Percentiles rank a stretch among this genome's conserved stretches.
These are phyloP conservation scores for Pyrenula aspistea DNA, from an alignment of 495 filamentous ascomycete genomes.

Conservation along the genomic window DNA sequence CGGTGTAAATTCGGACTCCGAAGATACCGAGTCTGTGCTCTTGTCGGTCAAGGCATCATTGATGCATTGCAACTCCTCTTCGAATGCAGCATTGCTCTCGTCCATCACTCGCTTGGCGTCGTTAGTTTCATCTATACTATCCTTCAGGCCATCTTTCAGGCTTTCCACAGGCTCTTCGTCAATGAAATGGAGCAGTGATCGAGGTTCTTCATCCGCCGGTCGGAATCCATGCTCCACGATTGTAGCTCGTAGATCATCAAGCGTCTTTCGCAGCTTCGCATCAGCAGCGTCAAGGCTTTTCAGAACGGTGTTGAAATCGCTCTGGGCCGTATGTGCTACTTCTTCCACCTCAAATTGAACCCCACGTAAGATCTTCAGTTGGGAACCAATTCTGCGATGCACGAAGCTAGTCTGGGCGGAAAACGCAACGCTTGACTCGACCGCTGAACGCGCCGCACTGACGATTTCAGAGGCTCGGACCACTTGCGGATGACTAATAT, in stretches of 20 bases:
- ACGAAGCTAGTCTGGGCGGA: constrained; percentile 69
- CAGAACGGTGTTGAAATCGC: constrained; percentile 52
- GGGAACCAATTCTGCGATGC: constrained; percentile 56
- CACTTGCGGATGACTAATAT: constrained; percentile 54
- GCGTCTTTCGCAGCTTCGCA: constrained; percentile 54
- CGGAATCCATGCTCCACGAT: constrained; percentile 64
- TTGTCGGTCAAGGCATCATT: constrained; percentile 37
- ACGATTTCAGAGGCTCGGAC: constrained; percentile 83
- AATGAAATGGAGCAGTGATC: constrained; percentile 56
- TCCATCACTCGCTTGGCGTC: constrained; percentile 17
- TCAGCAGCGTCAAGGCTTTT: constrained; percentile 65
- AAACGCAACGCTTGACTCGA: constrained; percentile 72
- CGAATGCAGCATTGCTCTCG: constrained; percentile 16
- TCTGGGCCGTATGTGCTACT: constrained; percentile 34
- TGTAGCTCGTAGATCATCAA: constrained; percentile 57
- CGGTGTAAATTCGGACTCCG: constrained; percentile 31
- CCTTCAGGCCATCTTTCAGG: constrained; percentile 38
- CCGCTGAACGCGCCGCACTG: constrained; percentile 54
- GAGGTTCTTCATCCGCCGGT: constrained; percentile 66
- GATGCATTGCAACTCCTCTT: constrained; percentile 50
- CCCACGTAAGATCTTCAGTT: constrained; percentile 54
- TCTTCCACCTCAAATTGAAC: constrained; percentile 51
- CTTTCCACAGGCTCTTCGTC: constrained; percentile 17
- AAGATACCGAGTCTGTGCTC: constrained; percentile 27
- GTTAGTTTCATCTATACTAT: constrained; percentile 34